Base-by-base conservation (phyloP, 495 filamentous ascomycete genomes). In the Friedmanniomyces endolithicus region DNA sequence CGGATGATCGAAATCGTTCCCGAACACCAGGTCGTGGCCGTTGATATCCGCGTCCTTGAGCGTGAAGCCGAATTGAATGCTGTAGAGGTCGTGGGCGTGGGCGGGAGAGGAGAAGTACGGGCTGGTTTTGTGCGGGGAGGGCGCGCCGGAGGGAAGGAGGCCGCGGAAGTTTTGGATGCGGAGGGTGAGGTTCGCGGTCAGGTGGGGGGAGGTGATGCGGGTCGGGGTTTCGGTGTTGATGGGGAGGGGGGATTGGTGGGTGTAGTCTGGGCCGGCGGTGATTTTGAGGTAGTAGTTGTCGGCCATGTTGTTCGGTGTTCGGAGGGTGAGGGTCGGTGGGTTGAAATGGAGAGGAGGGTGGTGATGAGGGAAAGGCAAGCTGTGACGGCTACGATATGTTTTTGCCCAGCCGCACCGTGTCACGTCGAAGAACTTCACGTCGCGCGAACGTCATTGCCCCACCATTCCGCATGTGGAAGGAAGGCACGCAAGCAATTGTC, bases 1-100 rank as follows among this genome's bases (percentile, higher is more conserved):
- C 0, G 90, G 86, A 24, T 82, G 78, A 60, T 92, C 87, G 57
- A 96, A 95, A 69, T 95, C 86, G 66, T 96, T 96, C 17, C 90
- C 90, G 55, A 89, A 95, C 33, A 95, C 75, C 1, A 96, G 76
- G 51, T 88, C 84, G 22, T 79, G 69, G 40, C 80, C 88, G 7
- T 75, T 74, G 25, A 95, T 81, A 48, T 71, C 71, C 37, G n/a
- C n/a, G n/a, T 71, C 65, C 60, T 85, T 83, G 45, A 83, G 87
- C 6, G 76, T 75, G 65, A 96, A 85, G 17, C 76, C 72, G 66
- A 94, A 84, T 29, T 77, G 76, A 61, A 97, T 85, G 63, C 77
- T 82, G 71, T 96, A 96, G 59, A 83, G 81, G 67, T 96, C 88
- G 23, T 75, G 68, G 41, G 71, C 74, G 67, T 94, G 88, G 19